Percentiles rank a stretch among this genome's conserved stretches.
These are phyloP conservation scores for Tetradesmus obliquus DNA, from an alignment of 139 green algal genomes.

Conservation along the genomic window DNA sequence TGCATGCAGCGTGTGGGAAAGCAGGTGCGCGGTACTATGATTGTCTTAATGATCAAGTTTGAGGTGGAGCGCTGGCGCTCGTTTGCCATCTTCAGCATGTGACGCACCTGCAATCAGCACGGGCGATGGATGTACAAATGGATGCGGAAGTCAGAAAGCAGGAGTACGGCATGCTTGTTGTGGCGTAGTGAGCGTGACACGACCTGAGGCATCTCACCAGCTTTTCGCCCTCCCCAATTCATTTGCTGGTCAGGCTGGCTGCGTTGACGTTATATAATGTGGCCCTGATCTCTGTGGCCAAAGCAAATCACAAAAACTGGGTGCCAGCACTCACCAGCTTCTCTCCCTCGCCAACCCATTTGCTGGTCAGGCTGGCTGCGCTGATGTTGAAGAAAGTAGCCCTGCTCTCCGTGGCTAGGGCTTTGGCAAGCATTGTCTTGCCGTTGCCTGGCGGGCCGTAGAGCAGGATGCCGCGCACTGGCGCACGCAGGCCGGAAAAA, in stretches of 20 bases:
- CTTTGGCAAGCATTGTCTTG: slow-evolving; percentile 83
- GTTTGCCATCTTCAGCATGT: slow-evolving; percentile 73
- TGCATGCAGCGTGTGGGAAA: no score
- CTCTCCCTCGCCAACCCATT: slow-evolving; percentile 93
- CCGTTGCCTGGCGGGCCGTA: slow-evolving; percentile 92
- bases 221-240: slow-evolving; percentile 94
- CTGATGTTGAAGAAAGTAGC: slow-evolving; percentile 92
- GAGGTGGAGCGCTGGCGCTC: slow-evolving; percentile 76
- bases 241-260: slow-evolving; percentile 84
- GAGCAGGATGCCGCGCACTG: slow-evolving; percentile 84
- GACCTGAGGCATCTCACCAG: slow-evolving; percentile 68
- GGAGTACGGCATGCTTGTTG: no score
- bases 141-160: no score
- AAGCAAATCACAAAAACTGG: not conserved
- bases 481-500: slow-evolving; percentile 81
- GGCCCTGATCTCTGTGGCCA: slow-evolving; percentile 71
- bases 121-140: no score
- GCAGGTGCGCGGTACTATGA: slow-evolving; percentile 13
- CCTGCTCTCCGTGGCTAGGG: slow-evolving; percentile 70
- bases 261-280: slow-evolving; percentile 92
- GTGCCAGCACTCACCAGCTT: slow-evolving; percentile 83
- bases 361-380: slow-evolving; percentile 83
- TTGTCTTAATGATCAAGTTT: slow-evolving; percentile 92
- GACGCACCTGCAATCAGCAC: slow-evolving; percentile 54
- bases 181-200: no score